Base-by-base conservation (phyloP, 1,284 basidiomycete species). In the Mycena sp. region DNA sequence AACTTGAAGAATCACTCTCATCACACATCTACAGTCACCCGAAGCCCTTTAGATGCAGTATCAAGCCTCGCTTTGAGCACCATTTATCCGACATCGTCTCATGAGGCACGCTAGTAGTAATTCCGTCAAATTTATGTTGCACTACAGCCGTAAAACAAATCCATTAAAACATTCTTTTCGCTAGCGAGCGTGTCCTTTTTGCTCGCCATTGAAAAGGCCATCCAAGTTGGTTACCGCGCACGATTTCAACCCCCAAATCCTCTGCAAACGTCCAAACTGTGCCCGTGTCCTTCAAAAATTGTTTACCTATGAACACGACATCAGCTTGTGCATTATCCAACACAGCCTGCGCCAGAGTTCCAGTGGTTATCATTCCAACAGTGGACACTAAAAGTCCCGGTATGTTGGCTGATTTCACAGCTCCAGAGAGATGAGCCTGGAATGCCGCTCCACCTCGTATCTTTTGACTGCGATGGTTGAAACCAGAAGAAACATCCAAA, bases 401-500 rank as follows among this genome's bases (percentile, higher is more conserved):
- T 28, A 83, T 81, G 4, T 32, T 45, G 16, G 57, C 40, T 14
- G 45, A 28, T 76, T 88, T 89, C 72, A 91, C 73, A 21, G 80
- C 81, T 50, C 82, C 82, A 1, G 89, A 85, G 59, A 88, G 56
- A 45, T 73, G 60, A 7, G 81, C 84, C 75, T 85, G 87, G 71
- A 87, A 91, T 0, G 82, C 83, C 0, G 83, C 46, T 9, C 49
- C 46, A 6, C 45, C 46, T 23, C 23, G n/a, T 10, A 56, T 28
- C 12, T 74, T 68, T 60, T 82, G 81, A 52, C 78, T 73, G 0
- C 74, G 69, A 59, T 80, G 80, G 65, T 80, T 84, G 1, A 86
- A 86, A 7, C 82, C 85, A 10, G 77, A 79, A 21, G 81, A 84
- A 37, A 85, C 78, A 67, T 89, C 87, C 45, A 89, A 72, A 32